These are phyloP conservation scores for Coniophora puteana DNA, from an alignment of 1,284 basidiomycete genomes.

Conservation along the genomic window DNA sequence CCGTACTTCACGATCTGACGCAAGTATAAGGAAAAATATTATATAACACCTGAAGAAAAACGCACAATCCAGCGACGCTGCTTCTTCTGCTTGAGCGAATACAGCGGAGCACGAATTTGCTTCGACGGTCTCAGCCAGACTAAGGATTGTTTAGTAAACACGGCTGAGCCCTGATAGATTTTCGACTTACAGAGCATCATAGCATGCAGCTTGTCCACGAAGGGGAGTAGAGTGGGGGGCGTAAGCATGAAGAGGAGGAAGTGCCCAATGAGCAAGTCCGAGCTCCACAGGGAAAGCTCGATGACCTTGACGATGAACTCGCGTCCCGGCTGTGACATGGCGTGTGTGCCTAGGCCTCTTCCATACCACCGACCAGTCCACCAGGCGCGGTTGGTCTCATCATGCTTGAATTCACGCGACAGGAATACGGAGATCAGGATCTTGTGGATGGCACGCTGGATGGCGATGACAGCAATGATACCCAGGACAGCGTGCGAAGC, in stretches of 20 bases:
- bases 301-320: constrained; percentile 89
- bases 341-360: constrained; percentile 82
- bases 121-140: constrained; percentile 86
- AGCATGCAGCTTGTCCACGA: constrained; percentile 72
- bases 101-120: constrained; percentile 92
- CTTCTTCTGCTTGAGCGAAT: constrained; percentile 83
- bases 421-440: constrained; percentile 89
- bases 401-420: constrained; percentile 95
- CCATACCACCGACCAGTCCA: constrained; percentile 98
- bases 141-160: constrained; percentile 26
- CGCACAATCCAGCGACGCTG: constrained; percentile 85
- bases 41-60: constrained; percentile 8
- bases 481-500: constrained; percentile 89
- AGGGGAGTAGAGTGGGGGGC: constrained; percentile 70
- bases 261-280: constrained; percentile 67
- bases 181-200: constrained; percentile 63
- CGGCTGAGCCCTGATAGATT: constrained; percentile 13
- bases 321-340: constrained; percentile 85
- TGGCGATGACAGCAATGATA: constrained; percentile 80
- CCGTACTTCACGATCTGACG: constrained; percentile 73
- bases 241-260: constrained; percentile 74
- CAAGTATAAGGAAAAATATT: constrained; percentile 8
- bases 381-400: constrained; percentile 96
- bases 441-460: constrained; percentile 91
- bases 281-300: constrained; percentile 77